phyloP scores from a whole-genome alignment of 148 eudicot species.

The Drosera capensis region DNA sequence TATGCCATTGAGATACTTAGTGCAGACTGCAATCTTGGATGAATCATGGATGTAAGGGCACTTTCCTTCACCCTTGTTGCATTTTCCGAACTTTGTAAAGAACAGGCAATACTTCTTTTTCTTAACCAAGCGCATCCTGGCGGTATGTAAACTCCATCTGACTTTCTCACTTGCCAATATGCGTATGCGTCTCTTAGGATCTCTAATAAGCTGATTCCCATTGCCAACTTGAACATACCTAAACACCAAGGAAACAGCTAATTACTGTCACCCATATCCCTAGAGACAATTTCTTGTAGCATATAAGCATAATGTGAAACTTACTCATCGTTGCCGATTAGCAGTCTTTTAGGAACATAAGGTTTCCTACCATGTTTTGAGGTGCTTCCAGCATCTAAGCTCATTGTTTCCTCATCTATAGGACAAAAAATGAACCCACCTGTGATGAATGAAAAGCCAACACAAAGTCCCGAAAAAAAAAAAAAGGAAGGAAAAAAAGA shows the following conservation, averaged over 20 bases:
- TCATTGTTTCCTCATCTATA: slow-evolving; percentile 50
- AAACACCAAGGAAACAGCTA: slow-evolving; percentile 1
- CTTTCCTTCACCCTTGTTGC: slow-evolving; percentile 86
- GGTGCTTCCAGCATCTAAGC: slow-evolving; percentile 20
- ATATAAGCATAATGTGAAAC: slow-evolving; percentile 9
- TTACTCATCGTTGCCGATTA: slow-evolving; percentile 85
- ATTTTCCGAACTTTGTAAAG: slow-evolving; percentile 91
- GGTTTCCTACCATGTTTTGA: slow-evolving; percentile 32
- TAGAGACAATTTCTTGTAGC: background rate
- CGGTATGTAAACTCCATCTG: slow-evolving; percentile 95
- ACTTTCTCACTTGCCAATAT: slow-evolving; percentile 91
- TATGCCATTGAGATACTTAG: slow-evolving; percentile 69
- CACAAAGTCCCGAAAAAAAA: too few species aligned
- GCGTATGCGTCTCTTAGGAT: slow-evolving; percentile 84
- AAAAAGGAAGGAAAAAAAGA: too few species aligned
- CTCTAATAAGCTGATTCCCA: slow-evolving; percentile 83
- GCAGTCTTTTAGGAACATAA: slow-evolving; percentile 67
- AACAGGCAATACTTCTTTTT: slow-evolving; percentile 80
- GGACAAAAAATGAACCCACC: too few species aligned
- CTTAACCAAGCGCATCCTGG: slow-evolving; percentile 65
- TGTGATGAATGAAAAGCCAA: too few species aligned
- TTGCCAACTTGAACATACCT: slow-evolving; percentile 94
- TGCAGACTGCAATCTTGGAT: slow-evolving; percentile 79
- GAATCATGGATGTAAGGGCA: slow-evolving; percentile 89
- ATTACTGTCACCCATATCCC: background rate